Conservation (phyloP, 2,329 filamentous ascomycete genomes). For the Graphiopsis chlorocephala region DNA sequence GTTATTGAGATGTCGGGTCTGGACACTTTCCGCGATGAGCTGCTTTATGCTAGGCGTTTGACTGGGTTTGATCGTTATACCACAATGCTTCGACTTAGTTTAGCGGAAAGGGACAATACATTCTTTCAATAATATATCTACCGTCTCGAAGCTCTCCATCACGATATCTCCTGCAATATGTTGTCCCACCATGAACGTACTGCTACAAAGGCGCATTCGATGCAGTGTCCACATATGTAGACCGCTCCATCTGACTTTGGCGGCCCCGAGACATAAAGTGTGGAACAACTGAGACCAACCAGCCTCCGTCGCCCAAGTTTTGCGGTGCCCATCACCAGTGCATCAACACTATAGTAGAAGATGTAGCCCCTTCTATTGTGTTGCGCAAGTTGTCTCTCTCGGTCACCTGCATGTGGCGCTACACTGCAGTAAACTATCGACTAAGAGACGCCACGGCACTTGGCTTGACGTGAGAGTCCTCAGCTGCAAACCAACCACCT, state of each 20-base stretch:
- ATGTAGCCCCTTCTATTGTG: not conserved
- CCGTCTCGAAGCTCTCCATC: not conserved
- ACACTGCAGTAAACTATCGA: not conserved
- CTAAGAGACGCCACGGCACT: not conserved
- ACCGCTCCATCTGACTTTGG: not conserved
- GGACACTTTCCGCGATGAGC: not conserved
- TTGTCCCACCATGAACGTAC: not conserved
- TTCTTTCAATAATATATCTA: not conserved
- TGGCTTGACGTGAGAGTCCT: not conserved
- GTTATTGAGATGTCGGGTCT: not conserved
- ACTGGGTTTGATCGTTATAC: not conserved
- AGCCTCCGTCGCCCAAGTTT: not conserved
- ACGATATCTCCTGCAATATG: not conserved
- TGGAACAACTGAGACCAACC: not conserved
- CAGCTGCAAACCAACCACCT: not conserved
- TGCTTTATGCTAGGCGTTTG: not conserved
- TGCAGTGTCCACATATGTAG: not conserved
- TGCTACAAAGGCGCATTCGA: not conserved
- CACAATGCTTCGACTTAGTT: not conserved
- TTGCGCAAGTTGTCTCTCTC: not conserved
- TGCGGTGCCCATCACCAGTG: not conserved
- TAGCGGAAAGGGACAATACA: not conserved
- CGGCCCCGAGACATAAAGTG: not conserved
- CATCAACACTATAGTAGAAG: not conserved
- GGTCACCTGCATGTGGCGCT: not conserved